These are phyloP conservation scores for Ustilago bromivora DNA, from an alignment of 1,284 basidiomycete species.

Conservation along the genomic window DNA sequence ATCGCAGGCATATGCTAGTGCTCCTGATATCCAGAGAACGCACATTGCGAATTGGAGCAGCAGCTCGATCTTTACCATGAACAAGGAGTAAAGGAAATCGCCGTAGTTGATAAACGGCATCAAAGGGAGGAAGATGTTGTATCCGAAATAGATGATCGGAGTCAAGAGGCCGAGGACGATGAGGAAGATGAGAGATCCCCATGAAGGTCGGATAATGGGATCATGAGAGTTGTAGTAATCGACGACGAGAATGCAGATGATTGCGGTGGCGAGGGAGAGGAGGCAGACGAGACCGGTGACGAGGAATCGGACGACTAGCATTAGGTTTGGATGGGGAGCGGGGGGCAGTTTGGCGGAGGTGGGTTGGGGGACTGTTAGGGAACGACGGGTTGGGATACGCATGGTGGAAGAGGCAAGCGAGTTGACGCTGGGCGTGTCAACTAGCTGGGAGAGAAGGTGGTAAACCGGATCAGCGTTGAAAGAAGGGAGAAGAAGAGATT, in stretches of 20 bases:
- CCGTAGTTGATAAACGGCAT: slow-evolving; percentile 68
- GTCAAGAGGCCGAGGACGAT: slow-evolving; percentile 70
- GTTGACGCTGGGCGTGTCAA: neutral
- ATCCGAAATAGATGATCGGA: slow-evolving; percentile 69
- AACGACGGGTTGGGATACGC: slow-evolving; percentile 62
- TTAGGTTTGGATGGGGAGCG: slow-evolving; percentile 62
- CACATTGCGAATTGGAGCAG: slow-evolving; percentile 67
- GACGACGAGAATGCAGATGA: slow-evolving; percentile 65
- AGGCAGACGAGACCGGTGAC: slow-evolving; percentile 64
- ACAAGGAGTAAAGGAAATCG: slow-evolving; percentile 65
- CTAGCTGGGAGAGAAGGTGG: neutral
- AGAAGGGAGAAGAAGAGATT: neutral
- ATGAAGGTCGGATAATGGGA: slow-evolving; percentile 69
- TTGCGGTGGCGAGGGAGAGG: slow-evolving; percentile 60
- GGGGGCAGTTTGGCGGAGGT: slow-evolving; percentile 34
- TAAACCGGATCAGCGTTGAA: too few relatives aligned
- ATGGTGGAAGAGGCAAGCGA: slow-evolving; percentile 30
- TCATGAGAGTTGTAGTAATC: slow-evolving; percentile 69
- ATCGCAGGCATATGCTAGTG: slow-evolving; percentile 69
- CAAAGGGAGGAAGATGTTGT: slow-evolving; percentile 68
- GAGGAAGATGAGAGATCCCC: slow-evolving; percentile 70
- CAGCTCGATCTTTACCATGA: slow-evolving; percentile 69
- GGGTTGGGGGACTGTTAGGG: slow-evolving; percentile 56
- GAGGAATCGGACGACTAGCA: slow-evolving; percentile 64
- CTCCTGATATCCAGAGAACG: slow-evolving; percentile 70